Conservation (phyloP, 2,329 filamentous ascomycete genomes). For the Lachnellula subtilissima region DNA sequence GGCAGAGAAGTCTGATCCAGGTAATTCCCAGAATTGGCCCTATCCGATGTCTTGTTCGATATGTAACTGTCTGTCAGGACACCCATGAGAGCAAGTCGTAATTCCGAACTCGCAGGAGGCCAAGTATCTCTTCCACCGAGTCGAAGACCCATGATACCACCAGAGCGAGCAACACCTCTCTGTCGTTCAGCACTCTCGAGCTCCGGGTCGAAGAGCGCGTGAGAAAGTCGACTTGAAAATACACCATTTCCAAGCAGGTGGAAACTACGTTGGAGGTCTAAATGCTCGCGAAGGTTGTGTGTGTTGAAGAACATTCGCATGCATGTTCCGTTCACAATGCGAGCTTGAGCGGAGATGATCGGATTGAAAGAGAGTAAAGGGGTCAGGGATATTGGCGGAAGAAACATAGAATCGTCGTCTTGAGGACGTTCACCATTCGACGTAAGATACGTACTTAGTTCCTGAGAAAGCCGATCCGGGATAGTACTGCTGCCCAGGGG, state of each 20-base stretch:
- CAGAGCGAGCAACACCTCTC: conserved; percentile 61
- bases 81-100: conserved; percentile 84
- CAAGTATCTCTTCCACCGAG: conserved; percentile 77
- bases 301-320: conserved; percentile 71
- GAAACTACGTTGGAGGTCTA: conserved; percentile 72
- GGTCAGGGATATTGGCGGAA: conserved; percentile 40
- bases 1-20: conserved; percentile 45
- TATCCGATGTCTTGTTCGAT: conserved; percentile 17
- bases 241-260: conserved; percentile 80
- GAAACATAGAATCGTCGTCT: conserved; percentile 21
- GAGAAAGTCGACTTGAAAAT: conserved; percentile 74
- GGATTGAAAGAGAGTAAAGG: conserved; percentile 73
- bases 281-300: conserved; percentile 66
- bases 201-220: conserved; percentile 80
- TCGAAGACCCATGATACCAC: conserved; percentile 74
- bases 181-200: conserved; percentile 73
- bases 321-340: conserved; percentile 71
- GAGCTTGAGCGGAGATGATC: conserved; percentile 67
- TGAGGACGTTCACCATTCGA: not conserved
- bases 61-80: conserved; percentile 72
- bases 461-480: conserved; percentile 20
- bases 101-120: conserved; percentile 90
- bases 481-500: conserved; percentile 27
- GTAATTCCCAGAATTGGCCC: conserved; percentile 29
- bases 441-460: conserved; percentile 22